Evolutionary conservation across 768 basidiomycete genomes (phyloP), one percentile per base, ranked within the genome.

Genomic region (Russula foetens): DNA sequence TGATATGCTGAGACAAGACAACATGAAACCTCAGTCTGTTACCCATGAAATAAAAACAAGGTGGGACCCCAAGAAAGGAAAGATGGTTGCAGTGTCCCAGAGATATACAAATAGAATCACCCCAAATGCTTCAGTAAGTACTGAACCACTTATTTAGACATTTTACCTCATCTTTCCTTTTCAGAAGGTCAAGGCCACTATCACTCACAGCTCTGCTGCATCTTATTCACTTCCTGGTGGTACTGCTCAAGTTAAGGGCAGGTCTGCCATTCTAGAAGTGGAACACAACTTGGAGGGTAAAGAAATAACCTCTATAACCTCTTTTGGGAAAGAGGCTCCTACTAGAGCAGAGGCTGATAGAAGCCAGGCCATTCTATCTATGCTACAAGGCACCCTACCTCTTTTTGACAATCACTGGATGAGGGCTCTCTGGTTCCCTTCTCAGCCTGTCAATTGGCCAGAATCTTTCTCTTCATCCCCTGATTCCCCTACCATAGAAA

Each of bases 311-410:
- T 69, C 69, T 7, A 73, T 88, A 24, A 77, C 71, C 24, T 76
- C 84, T 9, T 74, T 76, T 63, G 86, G 85, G 0, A 77, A 75
- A 35, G 84, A 80, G 43, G 77, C 73, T 41, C 81, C 79, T 1
- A 90, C 88, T 4, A 68, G 66, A 23, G 85, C 88, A 28, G 86
- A 88, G 62, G 70, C 71, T 4, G 74, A 77, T 48, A 77, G 72
- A 26, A 61, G 67, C 4, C 51, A 65, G 11, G 45, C 69, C 15
- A 62, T 78, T 9, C 69, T 78, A 2, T 58, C 65, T 48, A 63
- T 70, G 29, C 68, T 79, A 17, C 78, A 79, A 54, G 75, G 75
- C 5, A 49, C 31, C 5, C 56, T 67, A 8, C 59, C 64, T 33
- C 28, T 72, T 51, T 67, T 67, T 39, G 62, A 74, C 24, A 75